Evolutionary conservation across 371 early-diverging fungal genomes (phyloP), one percentile per base, ranked within the genome.

Genomic region (Apophysomyces trapeziformis): DNA sequence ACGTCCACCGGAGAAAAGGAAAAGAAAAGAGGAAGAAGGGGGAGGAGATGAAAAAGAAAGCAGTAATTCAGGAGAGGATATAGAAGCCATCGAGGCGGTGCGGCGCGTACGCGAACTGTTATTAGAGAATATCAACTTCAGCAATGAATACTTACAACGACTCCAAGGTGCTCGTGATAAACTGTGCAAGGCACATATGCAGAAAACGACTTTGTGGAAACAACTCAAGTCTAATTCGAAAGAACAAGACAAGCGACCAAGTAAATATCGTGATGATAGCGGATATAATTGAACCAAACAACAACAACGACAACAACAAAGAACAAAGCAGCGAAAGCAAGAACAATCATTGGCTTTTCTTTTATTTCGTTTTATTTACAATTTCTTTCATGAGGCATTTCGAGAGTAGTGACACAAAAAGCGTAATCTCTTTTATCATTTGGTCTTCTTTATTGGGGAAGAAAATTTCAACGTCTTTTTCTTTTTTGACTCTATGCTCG

Each of bases 111-210:
- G 75, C 35, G 82, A 82, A 44, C 50, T 82, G 32, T 47, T 82
- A 45, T 57, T 79, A 73, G 83, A 83, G 72, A 83, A 83, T 36
- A 83, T 83, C 64, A 83, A 83, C 58, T 78, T 74, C 43, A 83
- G 83, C 60, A 83, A 83, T 45, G 83, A 83, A 57, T 83, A 78
- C 59, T 71, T 83, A 38, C 64, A 69, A 41, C 69, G 80, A 41
- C 65, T 83, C 4, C 75, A 76, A 66, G 72, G 74, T 37, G 83
- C 83, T 38, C 83, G 83, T 43, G 76, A 76, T 45, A 80, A 78
- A 54, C 58, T 83, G 43, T 73, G 71, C 56, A 83, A 80, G 64
- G 80, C 83, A 35, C 73, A 72, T 54, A 72, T 80, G 70, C 83
- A 83, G 64, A 79, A 80, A 59, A 77, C 80, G 13, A 70, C 78